A percentile compares a stretch with the other conserved stretches of the same genome.
Conservation (phyloP, 2,329 filamentous ascomycete species). For the Ceratocystis cacaofunesta region DNA sequence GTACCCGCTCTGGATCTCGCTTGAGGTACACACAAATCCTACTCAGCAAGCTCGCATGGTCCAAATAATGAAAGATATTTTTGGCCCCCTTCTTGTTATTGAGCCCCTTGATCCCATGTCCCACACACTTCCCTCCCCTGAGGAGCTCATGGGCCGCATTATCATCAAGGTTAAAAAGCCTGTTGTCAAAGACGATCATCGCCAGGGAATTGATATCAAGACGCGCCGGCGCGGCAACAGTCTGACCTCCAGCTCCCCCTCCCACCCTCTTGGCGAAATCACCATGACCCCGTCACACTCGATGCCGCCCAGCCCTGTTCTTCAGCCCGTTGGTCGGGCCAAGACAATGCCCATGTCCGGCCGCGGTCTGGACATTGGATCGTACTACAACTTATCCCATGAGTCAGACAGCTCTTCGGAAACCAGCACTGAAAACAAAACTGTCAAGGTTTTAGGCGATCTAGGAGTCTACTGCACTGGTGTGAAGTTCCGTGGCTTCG, state of each 20-base stretch:
- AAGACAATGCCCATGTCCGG: neutral
- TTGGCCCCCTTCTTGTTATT: constrained; percentile 64
- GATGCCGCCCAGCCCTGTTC: constrained; percentile 39
- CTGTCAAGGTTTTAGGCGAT: constrained; percentile 65
- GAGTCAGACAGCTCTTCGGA: constrained; percentile 51
- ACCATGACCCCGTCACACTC: constrained; percentile 34
- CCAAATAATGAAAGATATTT: constrained; percentile 70
- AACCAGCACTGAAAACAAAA: constrained; percentile 57
- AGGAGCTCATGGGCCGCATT: constrained; percentile 68
- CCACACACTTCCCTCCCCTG: constrained; percentile 64
- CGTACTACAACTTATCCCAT: constrained; percentile 54
- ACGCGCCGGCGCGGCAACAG: constrained; percentile 49
- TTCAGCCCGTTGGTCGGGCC: constrained; percentile 26
- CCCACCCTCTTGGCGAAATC: constrained; percentile 40
- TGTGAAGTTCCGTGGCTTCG: constrained; percentile 73
- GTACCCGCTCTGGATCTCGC: constrained; percentile 83
- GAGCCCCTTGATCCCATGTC: constrained; percentile 57
- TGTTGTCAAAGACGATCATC: constrained; percentile 28
- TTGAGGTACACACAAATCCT: constrained; percentile 83
- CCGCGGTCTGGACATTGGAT: neutral
- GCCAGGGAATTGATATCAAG: constrained; percentile 25
- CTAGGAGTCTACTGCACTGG: constrained; percentile 64
- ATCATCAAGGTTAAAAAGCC: constrained; percentile 91
- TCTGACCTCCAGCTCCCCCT: constrained; percentile 56
- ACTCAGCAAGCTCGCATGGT: constrained; percentile 80